These are phyloP conservation scores for Trichocomaceae sp. DNA, from an alignment of 2,329 filamentous ascomycete genomes.

Conservation along the genomic window DNA sequence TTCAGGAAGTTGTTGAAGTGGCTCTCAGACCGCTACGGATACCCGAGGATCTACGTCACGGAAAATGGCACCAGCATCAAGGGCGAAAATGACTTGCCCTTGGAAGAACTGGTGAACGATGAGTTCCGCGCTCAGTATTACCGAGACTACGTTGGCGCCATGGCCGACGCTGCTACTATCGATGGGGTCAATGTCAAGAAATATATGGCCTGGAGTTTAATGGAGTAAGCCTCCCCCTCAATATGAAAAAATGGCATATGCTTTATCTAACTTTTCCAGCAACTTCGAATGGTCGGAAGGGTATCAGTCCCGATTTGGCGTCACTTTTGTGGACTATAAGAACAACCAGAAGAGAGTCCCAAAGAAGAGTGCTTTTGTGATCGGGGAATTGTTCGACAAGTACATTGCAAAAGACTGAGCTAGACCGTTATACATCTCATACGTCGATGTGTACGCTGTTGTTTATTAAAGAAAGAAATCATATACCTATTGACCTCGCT, in stretches of 20 bases:
- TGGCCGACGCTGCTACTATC: slow-evolving; percentile 63
- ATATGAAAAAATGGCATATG: background rate
- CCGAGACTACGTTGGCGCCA: slow-evolving; percentile 65
- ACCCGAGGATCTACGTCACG: slow-evolving; percentile 76
- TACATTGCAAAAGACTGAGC: slow-evolving; percentile 55
- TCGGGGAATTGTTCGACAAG: slow-evolving; percentile 64
- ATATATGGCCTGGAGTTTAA: slow-evolving; percentile 80
- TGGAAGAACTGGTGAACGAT: slow-evolving; percentile 68
- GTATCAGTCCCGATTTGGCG: slow-evolving; percentile 78
- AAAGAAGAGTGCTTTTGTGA: slow-evolving; percentile 73
- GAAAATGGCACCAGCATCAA: slow-evolving; percentile 84
- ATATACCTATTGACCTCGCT: too few species aligned
- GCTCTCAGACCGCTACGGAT: slow-evolving; percentile 68
- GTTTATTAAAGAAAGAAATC: background rate
- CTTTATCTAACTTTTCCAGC: slow-evolving; percentile 27
- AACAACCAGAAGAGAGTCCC: slow-evolving; percentile 71
- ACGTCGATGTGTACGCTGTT: background rate
- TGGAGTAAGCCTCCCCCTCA: slow-evolving; percentile 54
- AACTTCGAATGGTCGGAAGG: slow-evolving; percentile 93
- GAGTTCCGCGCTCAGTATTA: slow-evolving; percentile 79
- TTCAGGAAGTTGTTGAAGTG: slow-evolving; percentile 72
- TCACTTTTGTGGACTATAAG: slow-evolving; percentile 74
- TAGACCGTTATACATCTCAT: slow-evolving; percentile 18
- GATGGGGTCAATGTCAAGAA: slow-evolving; percentile 73
- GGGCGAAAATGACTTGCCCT: slow-evolving; percentile 68